Percentiles rank a stretch among this genome's conserved stretches.
These are phyloP conservation scores for Aphanocladium album DNA, from an alignment of 2,329 filamentous ascomycete genomes.

Conservation along the genomic window DNA sequence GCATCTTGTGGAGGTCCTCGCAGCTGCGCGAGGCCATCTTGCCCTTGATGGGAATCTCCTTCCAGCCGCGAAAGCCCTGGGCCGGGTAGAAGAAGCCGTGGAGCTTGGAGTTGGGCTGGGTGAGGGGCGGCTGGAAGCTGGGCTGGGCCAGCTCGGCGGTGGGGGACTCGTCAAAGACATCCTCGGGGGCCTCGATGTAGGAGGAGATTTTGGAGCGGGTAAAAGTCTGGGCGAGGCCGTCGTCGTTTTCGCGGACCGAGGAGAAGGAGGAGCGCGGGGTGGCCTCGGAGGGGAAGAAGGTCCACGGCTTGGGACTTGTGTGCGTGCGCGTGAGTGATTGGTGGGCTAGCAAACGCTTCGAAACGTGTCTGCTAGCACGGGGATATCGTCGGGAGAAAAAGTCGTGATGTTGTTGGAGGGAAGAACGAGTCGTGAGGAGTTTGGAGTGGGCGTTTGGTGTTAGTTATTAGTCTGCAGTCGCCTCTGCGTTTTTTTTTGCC, in stretches of 20 bases:
- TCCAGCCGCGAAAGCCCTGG: conserved; percentile 58
- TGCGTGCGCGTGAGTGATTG: not conserved
- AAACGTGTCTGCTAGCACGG: not conserved
- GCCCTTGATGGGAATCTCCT: conserved; percentile 54
- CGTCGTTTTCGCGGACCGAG: conserved; percentile 56
- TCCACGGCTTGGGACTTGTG: not conserved
- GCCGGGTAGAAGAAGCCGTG: conserved; percentile 56
- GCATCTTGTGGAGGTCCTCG: conserved; percentile 53
- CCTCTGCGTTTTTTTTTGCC: not conserved
- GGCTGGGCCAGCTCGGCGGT: conserved; percentile 35
- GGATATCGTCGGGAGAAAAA: no score
- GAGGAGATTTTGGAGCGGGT: conserved; percentile 59
- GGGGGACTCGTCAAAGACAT: conserved; percentile 47
- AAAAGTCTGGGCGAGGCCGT: conserved; percentile 56
- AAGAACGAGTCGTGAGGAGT: not conserved
- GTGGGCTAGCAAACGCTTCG: not conserved
- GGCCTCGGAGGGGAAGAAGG: conserved; percentile 24
- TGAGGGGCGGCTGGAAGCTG: conserved; percentile 47
- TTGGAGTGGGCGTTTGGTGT: not conserved
- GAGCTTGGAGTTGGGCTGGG: conserved; percentile 50
- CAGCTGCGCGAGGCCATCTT: conserved; percentile 57
- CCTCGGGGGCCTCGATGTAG: conserved; percentile 46
- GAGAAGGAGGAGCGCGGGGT: conserved; percentile 54
- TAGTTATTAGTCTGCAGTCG: not conserved
- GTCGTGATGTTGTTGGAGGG: not conserved